Evolutionary conservation across 148 eudicot species (phyloP).

Genomic region (Chenopodium album): DNA sequence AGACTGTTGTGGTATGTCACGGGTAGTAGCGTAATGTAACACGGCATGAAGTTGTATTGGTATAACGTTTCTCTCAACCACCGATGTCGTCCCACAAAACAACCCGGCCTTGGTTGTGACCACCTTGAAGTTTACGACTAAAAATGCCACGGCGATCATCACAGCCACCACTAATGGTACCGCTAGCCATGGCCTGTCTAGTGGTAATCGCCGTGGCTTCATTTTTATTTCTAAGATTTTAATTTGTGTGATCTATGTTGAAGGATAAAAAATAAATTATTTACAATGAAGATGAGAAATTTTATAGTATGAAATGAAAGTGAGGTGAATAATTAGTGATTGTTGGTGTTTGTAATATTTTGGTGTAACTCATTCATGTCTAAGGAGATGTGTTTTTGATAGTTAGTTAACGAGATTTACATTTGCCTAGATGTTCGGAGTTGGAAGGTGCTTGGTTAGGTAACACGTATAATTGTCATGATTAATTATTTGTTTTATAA

Average conservation of each 20-base stretch:
- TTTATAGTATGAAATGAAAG: not conserved
- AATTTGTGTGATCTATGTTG: not conserved
- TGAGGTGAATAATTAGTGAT: not conserved
- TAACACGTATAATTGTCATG: constrained; percentile 16
- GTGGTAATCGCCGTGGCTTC: constrained; percentile 19
- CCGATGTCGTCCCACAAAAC: not conserved
- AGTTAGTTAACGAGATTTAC: constrained; percentile 26
- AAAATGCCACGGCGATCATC: constrained; percentile 4
- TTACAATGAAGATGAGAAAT: not conserved
- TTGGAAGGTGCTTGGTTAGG: constrained; percentile 17
- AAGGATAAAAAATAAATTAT: too few species aligned
- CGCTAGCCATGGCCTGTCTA: not conserved
- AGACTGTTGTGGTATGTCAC: constrained; percentile 42
- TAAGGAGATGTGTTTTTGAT: not conserved
- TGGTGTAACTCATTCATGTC: not conserved
- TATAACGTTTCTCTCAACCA: constrained; percentile 1
- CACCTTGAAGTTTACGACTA: constrained; percentile 24
- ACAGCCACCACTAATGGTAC: constrained; percentile 9
- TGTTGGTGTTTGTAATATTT: not conserved
- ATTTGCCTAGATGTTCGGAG: constrained; percentile 24
- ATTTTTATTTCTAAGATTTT: not conserved
- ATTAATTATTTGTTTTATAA: not conserved
- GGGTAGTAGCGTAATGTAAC: constrained; percentile 53
- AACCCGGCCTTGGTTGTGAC: constrained; percentile 18
- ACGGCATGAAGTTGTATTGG: constrained; percentile 49